Conservation (phyloP, 495 filamentous ascomycete genomes). For the Elasticomyces elasticus region DNA sequence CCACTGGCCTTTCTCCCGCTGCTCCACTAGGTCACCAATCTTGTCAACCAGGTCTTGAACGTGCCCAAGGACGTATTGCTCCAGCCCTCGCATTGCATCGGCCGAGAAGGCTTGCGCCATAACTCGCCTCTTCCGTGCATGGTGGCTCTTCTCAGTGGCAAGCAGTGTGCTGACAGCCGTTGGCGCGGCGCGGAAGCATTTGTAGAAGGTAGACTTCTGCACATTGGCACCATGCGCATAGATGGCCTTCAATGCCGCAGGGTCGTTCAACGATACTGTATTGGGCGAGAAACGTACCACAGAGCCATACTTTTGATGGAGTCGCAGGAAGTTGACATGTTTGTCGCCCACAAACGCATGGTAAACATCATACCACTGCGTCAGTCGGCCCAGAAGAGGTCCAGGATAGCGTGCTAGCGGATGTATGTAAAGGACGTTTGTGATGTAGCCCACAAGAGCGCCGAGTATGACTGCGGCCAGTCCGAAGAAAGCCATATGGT, state of each 20-base stretch:
- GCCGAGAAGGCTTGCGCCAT: conserved; percentile 53
- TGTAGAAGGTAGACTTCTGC: conserved; percentile 54
- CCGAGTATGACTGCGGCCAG: background rate
- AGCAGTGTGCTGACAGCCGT: conserved; percentile 51
- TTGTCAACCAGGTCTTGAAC: background rate
- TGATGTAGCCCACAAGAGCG: background rate
- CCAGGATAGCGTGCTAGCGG: conserved; percentile 59
- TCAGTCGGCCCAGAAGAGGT: conserved; percentile 47
- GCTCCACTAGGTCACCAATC: background rate
- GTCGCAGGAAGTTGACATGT: conserved; percentile 46
- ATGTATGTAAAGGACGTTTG: conserved; percentile 52
- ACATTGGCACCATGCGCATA: conserved; percentile 54
- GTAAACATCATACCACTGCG: conserved; percentile 46
- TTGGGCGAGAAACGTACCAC: conserved; percentile 54
- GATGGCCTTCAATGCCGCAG: conserved; percentile 48
- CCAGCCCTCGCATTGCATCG: conserved; percentile 24
- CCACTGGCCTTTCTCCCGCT: conserved; percentile 38
- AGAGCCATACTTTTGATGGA: conserved; percentile 22
- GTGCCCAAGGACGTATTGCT: conserved; percentile 17
- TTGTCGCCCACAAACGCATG: conserved; percentile 50
- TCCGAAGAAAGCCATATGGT: background rate
- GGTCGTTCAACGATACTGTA: conserved; percentile 48
- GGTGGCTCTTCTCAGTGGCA: conserved; percentile 46
- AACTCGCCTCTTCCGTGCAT: conserved; percentile 56
- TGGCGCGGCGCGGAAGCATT: conserved; percentile 46